phyloP scores from a whole-genome alignment of 257 asterid genomes.

The Solanum piurae region DNA sequence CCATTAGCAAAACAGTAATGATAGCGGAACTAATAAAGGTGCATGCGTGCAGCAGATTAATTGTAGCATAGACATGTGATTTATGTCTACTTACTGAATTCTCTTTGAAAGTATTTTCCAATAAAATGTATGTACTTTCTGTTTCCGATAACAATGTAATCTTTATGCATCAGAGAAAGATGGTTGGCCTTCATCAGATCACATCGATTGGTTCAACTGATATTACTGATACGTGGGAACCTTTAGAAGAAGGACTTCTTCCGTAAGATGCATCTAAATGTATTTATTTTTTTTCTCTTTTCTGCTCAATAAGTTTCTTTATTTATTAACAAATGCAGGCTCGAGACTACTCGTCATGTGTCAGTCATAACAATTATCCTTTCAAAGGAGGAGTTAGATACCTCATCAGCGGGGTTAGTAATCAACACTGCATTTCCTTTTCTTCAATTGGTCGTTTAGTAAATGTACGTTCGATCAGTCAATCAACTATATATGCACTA shows the following conservation, averaged over 20 bases:
- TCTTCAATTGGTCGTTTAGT: background rate
- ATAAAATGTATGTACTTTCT: background rate
- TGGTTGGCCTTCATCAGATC: slow-evolving; percentile 9
- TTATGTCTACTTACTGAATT: background rate
- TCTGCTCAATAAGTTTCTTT: background rate
- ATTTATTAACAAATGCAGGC: slow-evolving; percentile 2
- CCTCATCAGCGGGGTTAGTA: slow-evolving; percentile 5
- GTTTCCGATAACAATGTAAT: background rate
- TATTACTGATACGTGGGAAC: slow-evolving; percentile 12
- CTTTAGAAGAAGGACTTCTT: slow-evolving; percentile 14
- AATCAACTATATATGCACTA: background rate
- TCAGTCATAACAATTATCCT: slow-evolving; percentile 8
- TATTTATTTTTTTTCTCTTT: background rate
- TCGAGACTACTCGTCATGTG: slow-evolving; percentile 11
- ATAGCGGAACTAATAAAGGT: slow-evolving; percentile 72
- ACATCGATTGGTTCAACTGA: slow-evolving; percentile 13
- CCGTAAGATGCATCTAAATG: background rate
- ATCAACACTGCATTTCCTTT: background rate
- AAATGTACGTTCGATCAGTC: background rate
- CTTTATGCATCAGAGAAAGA: background rate
- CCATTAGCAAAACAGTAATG: slow-evolving; percentile 62
- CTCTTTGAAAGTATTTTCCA: background rate
- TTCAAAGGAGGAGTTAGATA: slow-evolving; percentile 5
- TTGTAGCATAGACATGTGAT: background rate
- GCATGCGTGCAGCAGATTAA: background rate